A percentile compares a stretch with the other conserved stretches of the same genome.
Evolutionary conservation across 2,329 filamentous ascomycete species (phyloP).

Genomic region (Thyridium curvatum): DNA sequence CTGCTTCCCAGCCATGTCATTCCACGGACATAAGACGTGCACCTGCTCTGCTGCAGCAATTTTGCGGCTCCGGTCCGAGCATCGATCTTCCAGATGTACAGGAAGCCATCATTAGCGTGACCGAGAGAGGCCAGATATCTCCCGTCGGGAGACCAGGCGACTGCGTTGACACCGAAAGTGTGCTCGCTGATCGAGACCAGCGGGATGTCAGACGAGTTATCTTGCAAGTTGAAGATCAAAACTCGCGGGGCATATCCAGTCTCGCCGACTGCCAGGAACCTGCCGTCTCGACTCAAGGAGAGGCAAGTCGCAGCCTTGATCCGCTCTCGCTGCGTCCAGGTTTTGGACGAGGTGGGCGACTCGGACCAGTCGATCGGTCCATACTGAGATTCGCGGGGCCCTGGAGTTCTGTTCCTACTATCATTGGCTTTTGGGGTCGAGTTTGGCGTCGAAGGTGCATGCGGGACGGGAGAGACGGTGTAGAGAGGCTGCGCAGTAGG

Average conservation of each 20-base stretch:
- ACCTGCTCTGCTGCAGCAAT: conserved; percentile 81
- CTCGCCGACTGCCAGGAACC: conserved; percentile 87
- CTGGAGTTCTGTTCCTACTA: conserved; percentile 49
- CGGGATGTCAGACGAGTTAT: conserved; percentile 73
- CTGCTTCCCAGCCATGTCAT: conserved; percentile 87
- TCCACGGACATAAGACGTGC: conserved; percentile 76
- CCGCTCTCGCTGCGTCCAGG: conserved; percentile 82
- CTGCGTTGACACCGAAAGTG: conserved; percentile 77
- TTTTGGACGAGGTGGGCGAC: conserved; percentile 53
- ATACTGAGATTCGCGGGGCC: conserved; percentile 41
- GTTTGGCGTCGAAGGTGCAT: conserved; percentile 42
- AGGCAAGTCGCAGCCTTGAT: conserved; percentile 94
- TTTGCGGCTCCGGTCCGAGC: conserved; percentile 73
- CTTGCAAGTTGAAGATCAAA: conserved; percentile 79
- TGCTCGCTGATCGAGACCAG: conserved; percentile 85
- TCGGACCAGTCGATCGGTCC: conserved; percentile 52
- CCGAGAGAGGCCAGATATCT: conserved; percentile 85
- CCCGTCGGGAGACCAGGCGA: conserved; percentile 85
- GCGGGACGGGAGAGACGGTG: conserved; percentile 45
- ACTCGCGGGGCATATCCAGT: conserved; percentile 91
- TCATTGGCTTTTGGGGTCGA: conserved; percentile 57
- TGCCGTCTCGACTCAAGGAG: conserved; percentile 79
- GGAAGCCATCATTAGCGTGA: conserved; percentile 83
- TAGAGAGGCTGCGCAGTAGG: conserved; percentile 67
- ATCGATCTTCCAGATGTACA: conserved; percentile 87